Evolutionary conservation across 2,329 filamentous ascomycete genomes (phyloP), one percentile per base, ranked within the genome.

Genomic region (Fusarium chuoi): DNA sequence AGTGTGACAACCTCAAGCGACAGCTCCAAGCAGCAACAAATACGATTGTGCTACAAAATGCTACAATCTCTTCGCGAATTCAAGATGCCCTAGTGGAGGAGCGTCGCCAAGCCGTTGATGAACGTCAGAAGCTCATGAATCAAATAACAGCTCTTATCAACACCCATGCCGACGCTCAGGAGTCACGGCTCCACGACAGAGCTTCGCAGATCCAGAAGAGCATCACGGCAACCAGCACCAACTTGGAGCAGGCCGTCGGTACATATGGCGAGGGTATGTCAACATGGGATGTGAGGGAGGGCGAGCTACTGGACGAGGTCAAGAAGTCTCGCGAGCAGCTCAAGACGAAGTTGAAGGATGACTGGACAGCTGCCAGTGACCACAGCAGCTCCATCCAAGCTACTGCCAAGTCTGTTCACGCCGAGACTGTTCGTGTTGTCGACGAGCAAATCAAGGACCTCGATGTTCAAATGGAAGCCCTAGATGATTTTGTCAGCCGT

Each of bases 381-480:
- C 92, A 94, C 78, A 97, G 95, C 77, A 90, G 88, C n/a, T 91
- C 92, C 11, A 96, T 99, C 76, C 94, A 96, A 76, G 88, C 89
- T 13, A 93, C 93, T 0, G 95, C 96, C 1, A 93, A 93, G 76
- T 94, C 94, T 6, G 95, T 98, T 3, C 95, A 99, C 75, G 92
- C 93, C 39, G 93, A 97, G 83, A 98, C 96, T 0, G 90, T 98
- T 36, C 92, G 92, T 12, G 96, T 97, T 65, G 95, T 98, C 18
- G 93, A 96, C 78, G 92, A 93, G 65, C 96, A 99, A 83, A 93
- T 97, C 84, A 88, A 89, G 63, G 94, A 97, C 75, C 92, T 99
- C 79, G 92, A 93, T 69, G 89, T 87, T n/a, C 94, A 98, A 82
- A 95, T 99, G 89, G 90, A 91, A 64, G 93, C 94, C 3, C 88